Evolutionary conservation across 176 grass and related monocot species (phyloP), one percentile per base, ranked within the genome.

Genomic region (Paspalum vaginatum): DNA sequence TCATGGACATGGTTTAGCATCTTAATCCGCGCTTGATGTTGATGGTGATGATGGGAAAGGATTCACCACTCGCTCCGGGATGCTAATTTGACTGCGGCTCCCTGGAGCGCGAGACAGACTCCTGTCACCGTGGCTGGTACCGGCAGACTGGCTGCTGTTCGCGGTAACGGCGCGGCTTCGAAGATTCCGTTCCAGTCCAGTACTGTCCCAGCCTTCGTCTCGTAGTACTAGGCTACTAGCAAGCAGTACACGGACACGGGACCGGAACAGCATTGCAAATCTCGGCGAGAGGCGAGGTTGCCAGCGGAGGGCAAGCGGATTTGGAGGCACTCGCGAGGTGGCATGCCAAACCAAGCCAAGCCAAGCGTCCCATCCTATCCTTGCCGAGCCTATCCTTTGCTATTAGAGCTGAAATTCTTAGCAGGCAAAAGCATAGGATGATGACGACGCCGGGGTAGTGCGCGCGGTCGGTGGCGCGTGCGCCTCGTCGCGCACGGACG

Each of bases 391-490:
- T 59, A 59, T 7, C 7, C 21, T 59, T 24, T 59, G 9, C 21
- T 10, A 22, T 15, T 20, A 53, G 48, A 32, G 32, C 32, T 55
- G n/a, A 20, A 24, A 24, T 58, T 58, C 11, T 4, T 3, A 24
- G 8, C 55, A 24, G 11, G 21, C 56, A 25, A 59, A 58, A 9
- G 32, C 32, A 32, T 11, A 65, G 17, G 55, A 66, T 55, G 10
- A 58, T 10, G 9, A 24, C 10, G 56, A 26, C n/a, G n/a, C n/a
- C n/a, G n/a, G n/a, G 61, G 59, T 48, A 37, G 59, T 60, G 80
- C 80, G 80, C 16, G 8, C 67, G 75, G 60, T 79, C 75, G 80
- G 58, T 88, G 75, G 80, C 59, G 67, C 74, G 86, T 79, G 50
- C 67, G 14, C 58, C 17, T 83, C 86, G 20, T 25, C 49, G 43